Percentiles rank a stretch among this genome's conserved stretches.
Evolutionary conservation across 371 early-diverging fungal species (phyloP).

Genomic region (Dinochytrium kinnereticum): DNA sequence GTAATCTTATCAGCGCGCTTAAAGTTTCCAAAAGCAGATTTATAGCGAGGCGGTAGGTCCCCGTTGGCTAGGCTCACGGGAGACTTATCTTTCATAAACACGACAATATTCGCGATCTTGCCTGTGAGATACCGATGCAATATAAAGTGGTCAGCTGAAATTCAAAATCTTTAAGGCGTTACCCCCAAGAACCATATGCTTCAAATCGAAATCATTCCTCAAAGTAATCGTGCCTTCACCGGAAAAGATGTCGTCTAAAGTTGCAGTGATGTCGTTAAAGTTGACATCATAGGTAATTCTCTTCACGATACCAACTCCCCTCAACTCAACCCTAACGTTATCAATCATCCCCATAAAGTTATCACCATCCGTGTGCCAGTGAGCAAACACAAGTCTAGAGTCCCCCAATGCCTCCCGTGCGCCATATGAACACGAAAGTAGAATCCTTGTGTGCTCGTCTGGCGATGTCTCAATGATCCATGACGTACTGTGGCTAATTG

Average conservation of each 20-base stretch:
- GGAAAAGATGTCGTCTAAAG: conserved; percentile 49
- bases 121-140: conserved; percentile 25
- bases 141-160: not conserved
- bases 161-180: conserved; percentile 1
- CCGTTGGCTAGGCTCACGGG: conserved; percentile 37
- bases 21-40: conserved; percentile 36
- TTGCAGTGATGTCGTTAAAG: conserved; percentile 39
- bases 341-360: conserved; percentile 42
- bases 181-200: conserved; percentile 45
- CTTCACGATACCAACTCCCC: conserved; percentile 13
- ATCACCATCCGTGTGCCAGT: conserved; percentile 55
- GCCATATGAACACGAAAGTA: conserved; percentile 31
- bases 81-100: conserved; percentile 27
- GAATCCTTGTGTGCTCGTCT: conserved; percentile 36
- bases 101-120: conserved; percentile 27
- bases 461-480: conserved; percentile 41
- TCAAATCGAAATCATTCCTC: conserved; percentile 49
- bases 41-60: conserved; percentile 48
- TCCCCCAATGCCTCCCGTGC: not conserved
- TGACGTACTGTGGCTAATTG: too few species aligned
- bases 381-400: conserved; percentile 38
- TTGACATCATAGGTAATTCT: conserved; percentile 38
- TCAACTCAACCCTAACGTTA: conserved; percentile 32
- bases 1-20: conserved; percentile 31
- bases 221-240: conserved; percentile 48